These are phyloP conservation scores for Rhodotorula sp. DNA, from an alignment of 1,284 basidiomycete species.

Conservation along the genomic window DNA sequence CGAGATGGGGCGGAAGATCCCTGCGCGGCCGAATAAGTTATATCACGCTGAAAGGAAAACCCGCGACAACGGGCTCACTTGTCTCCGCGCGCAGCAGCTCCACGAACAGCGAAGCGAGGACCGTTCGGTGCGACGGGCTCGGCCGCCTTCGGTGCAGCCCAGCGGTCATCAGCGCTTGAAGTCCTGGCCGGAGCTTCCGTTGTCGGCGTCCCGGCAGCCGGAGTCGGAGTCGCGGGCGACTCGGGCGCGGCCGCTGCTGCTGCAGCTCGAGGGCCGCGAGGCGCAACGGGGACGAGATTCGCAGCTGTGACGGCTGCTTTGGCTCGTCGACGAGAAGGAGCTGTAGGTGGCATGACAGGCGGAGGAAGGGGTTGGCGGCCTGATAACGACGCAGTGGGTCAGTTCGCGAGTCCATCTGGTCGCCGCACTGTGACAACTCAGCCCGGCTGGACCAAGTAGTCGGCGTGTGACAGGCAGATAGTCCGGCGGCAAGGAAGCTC, in stretches of 20 bases:
- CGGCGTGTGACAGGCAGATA: not conserved
- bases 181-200: not conserved
- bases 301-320: not conserved
- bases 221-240: not conserved
- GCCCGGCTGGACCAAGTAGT: too few species aligned
- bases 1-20: not conserved
- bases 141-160: not conserved
- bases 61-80: not conserved
- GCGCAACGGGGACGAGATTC: constrained; percentile 16
- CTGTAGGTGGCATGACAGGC: not conserved
- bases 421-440: not conserved
- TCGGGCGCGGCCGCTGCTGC: not conserved
- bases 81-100: not conserved
- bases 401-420: not conserved
- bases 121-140: not conserved
- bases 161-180: not conserved
- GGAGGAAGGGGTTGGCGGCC: constrained; percentile 17
- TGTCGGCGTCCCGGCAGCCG: not conserved
- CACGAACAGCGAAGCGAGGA: constrained; percentile 3
- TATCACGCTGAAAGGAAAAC: not conserved
- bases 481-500: not conserved
- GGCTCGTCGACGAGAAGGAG: not conserved
- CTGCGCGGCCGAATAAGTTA: not conserved
- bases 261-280: constrained; percentile 1
- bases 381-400: not conserved